Conservation (phyloP, 2,329 filamentous ascomycete species). For the Sporothrix protearum region DNA sequence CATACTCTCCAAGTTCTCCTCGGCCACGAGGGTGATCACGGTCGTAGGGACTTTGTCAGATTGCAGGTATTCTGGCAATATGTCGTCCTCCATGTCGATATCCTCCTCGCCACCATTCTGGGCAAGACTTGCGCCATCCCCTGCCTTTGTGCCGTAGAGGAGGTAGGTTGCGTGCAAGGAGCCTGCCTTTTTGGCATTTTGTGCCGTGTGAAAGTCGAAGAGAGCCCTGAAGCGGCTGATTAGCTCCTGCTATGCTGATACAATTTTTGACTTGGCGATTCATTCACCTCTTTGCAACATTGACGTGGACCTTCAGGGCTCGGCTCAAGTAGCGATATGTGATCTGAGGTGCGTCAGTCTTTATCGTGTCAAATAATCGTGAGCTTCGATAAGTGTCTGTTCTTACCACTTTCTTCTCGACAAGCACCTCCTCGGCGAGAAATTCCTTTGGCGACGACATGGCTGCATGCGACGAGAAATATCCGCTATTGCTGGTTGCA, state of each 20-base stretch:
- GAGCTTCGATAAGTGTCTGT: too few relatives aligned
- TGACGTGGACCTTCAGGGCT: conserved; percentile 77
- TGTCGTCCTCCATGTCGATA: conserved; percentile 66
- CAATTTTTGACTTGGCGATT: not conserved
- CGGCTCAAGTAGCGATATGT: conserved; percentile 84
- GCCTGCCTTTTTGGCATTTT: conserved; percentile 70
- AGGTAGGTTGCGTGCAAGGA: conserved; percentile 92
- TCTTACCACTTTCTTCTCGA: conserved; percentile 68
- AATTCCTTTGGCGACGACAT: conserved; percentile 67
- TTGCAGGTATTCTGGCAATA: conserved; percentile 51
- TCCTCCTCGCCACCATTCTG: conserved; percentile 48
- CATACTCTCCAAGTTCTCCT: conserved; percentile 68
- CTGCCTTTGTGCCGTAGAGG: conserved; percentile 64
- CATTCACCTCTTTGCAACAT: conserved; percentile 79
- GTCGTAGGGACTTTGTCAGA: conserved; percentile 52
- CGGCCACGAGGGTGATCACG: conserved; percentile 63
- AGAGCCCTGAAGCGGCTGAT: conserved; percentile 60
- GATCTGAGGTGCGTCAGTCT: conserved; percentile 51
- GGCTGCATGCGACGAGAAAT: not conserved
- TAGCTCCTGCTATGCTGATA: not conserved
- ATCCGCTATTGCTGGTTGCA: not conserved
- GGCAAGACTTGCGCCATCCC: conserved; percentile 32
- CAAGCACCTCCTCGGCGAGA: conserved; percentile 71
- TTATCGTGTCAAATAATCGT: conserved; percentile 24
- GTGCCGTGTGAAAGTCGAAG: conserved; percentile 75